Conservation (phyloP, 1,284 basidiomycete species). For the Melampsora larici-populina region DNA sequence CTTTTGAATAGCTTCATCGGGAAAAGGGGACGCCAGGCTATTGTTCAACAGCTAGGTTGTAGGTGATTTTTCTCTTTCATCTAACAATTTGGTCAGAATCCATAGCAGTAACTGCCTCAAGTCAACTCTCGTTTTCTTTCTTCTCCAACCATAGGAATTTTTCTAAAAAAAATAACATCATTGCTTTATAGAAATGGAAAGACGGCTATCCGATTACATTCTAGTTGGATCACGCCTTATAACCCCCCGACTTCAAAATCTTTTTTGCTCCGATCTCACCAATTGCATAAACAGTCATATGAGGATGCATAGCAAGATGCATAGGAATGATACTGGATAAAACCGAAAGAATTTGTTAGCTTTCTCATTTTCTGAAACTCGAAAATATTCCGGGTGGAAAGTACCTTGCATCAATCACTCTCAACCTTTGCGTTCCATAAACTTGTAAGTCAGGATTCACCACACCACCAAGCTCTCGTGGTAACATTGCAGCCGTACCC, state of each 20-base stretch:
- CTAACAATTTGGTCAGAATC: too few relatives aligned
- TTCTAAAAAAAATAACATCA: too few relatives aligned
- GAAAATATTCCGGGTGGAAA: neutral
- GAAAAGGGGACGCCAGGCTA: too few relatives aligned
- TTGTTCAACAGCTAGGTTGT: too few relatives aligned
- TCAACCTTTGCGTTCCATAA: constrained; percentile 67
- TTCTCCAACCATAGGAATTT: too few relatives aligned
- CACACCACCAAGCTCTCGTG: constrained; percentile 56
- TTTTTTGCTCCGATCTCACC: neutral
- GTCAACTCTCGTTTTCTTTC: too few relatives aligned
- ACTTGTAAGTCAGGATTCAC: constrained; percentile 63
- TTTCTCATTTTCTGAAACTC: neutral
- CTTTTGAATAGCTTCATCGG: too few relatives aligned
- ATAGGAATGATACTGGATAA: neutral
- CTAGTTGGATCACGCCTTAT: too few relatives aligned
- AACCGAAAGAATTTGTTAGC: neutral
- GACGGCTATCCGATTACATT: too few relatives aligned
- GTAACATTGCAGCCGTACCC: constrained; percentile 56
- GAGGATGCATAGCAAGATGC: neutral
- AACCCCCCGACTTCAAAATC: neutral
- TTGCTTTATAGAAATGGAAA: too few relatives aligned
- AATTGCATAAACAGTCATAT: neutral
- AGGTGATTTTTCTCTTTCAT: too few relatives aligned
- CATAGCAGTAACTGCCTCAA: too few relatives aligned
- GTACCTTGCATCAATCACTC: constrained; percentile 53